Percentiles rank a stretch among this genome's conserved stretches.
Evolutionary conservation across 306 rosid species (phyloP).

Genomic region (Canavalia gladiata): DNA sequence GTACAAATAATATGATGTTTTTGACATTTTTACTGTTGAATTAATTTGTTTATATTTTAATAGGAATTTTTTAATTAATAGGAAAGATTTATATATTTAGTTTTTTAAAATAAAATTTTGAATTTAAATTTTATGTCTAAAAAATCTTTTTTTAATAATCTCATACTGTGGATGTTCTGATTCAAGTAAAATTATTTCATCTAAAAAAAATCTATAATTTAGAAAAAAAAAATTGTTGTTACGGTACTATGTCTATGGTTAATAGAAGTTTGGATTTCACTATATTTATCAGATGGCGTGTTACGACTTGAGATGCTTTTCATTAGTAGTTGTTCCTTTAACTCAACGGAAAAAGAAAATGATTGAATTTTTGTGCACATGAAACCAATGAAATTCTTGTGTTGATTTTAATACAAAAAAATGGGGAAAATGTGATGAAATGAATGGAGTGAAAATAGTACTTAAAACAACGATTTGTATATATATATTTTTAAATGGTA

Average conservation of each 20-base stretch:
- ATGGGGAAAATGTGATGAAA: background rate
- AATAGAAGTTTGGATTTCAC: background rate
- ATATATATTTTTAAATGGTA: background rate
- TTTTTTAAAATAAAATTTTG: no score
- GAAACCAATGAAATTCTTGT: background rate
- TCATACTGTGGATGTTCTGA: no score
- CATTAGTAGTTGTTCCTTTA: background rate
- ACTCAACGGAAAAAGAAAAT: no score
- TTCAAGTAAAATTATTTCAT: no score
- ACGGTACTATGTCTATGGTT: background rate
- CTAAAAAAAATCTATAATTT: background rate
- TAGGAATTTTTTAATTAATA: no score
- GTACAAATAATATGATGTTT: no score
- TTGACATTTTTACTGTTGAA: no score
- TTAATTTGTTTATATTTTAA: no score
- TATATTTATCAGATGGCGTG: background rate
- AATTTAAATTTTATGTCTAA: no score
- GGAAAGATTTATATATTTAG: no score
- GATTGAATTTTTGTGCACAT: background rate
- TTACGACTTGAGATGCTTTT: constrained; percentile 3
- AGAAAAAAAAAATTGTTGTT: background rate
- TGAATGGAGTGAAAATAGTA: background rate
- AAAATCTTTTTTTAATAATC: no score
- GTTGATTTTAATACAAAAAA: background rate
- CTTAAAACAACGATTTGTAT: no score